These are phyloP conservation scores for Pyrenophora seminiperda DNA, from an alignment of 2,329 filamentous ascomycete genomes.

Conservation along the genomic window DNA sequence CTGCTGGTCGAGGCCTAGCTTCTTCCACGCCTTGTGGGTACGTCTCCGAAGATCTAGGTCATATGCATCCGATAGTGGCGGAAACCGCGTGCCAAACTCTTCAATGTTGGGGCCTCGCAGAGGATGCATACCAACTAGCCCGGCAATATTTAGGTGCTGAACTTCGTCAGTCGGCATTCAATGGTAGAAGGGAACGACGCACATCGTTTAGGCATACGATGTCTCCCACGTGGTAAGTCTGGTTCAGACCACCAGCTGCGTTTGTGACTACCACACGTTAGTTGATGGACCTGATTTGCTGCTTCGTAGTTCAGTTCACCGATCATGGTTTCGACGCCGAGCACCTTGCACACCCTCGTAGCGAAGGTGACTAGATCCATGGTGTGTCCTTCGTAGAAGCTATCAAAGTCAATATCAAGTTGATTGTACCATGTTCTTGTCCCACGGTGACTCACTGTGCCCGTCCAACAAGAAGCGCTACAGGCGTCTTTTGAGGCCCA, in stretches of 20 bases:
- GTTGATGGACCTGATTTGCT: constrained; percentile 1
- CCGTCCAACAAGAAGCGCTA: constrained; percentile 67
- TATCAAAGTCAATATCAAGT: constrained; percentile 37
- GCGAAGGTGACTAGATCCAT: constrained; percentile 68
- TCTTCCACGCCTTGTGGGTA: constrained; percentile 63
- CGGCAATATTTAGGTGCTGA: constrained; percentile 67
- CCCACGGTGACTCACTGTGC: constrained; percentile 60
- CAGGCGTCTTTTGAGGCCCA: constrained; percentile 58
- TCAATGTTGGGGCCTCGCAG: constrained; percentile 67
- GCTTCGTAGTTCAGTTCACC: constrained; percentile 45
- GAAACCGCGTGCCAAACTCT: constrained; percentile 67
- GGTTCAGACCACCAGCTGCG: constrained; percentile 68
- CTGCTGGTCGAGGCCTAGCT: constrained; percentile 53
- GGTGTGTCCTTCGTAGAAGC: constrained; percentile 70
- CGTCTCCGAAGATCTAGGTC: constrained; percentile 64
- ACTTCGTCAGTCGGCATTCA: constrained; percentile 12
- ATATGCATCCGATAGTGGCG: constrained; percentile 68
- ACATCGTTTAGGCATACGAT: constrained; percentile 69
- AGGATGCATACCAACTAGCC: constrained; percentile 65
- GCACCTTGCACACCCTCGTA: constrained; percentile 65
- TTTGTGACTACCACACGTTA: constrained; percentile 61
- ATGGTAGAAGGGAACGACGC: constrained; percentile 25
- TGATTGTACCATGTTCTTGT: constrained; percentile 1
- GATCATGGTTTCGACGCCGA: constrained; percentile 65
- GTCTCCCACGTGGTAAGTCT: constrained; percentile 67